These are phyloP conservation scores for Durusdinium trenchii DNA, from an alignment of 73 alveolate species.

Conservation along the genomic window DNA sequence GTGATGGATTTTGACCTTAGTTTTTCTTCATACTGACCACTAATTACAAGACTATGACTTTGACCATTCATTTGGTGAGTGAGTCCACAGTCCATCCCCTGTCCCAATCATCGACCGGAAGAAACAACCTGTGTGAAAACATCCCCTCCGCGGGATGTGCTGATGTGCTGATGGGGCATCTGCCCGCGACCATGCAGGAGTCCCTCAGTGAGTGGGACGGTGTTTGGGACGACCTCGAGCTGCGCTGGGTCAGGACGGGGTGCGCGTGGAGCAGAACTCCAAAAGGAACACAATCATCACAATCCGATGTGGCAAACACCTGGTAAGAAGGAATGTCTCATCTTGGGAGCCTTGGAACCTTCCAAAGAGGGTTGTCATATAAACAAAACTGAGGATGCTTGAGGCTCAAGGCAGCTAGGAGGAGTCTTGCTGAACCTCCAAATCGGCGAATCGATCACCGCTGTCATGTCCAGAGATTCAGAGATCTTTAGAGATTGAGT, in stretches of 20 bases:
- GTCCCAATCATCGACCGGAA: background rate
- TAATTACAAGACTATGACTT: background rate
- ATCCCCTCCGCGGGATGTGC: background rate
- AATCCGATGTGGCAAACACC: no score
- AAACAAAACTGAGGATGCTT: no score
- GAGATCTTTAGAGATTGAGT: no score
- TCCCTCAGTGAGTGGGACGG: conserved; percentile 73
- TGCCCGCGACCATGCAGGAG: conserved; percentile 3
- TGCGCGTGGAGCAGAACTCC: no score
- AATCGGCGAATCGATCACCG: background rate
- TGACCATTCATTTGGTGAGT: background rate
- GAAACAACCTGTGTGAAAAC: background rate
- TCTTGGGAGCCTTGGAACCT: no score
- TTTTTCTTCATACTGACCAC: no score
- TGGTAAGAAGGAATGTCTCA: no score
- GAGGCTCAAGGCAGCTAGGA: no score
- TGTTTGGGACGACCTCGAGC: conserved; percentile 62
- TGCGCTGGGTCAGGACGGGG: conserved; percentile 79
- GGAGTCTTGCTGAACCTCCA: background rate
- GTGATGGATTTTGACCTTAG: no score
- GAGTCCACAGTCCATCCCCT: background rate
- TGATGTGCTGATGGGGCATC: background rate
- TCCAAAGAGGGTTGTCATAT: no score
- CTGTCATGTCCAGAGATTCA: no score
- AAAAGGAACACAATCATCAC: no score